Evolutionary conservation across 371 early-diverging fungal genomes (phyloP), one percentile per base, ranked within the genome.

Genomic region (Amoeboradix gromovi): DNA sequence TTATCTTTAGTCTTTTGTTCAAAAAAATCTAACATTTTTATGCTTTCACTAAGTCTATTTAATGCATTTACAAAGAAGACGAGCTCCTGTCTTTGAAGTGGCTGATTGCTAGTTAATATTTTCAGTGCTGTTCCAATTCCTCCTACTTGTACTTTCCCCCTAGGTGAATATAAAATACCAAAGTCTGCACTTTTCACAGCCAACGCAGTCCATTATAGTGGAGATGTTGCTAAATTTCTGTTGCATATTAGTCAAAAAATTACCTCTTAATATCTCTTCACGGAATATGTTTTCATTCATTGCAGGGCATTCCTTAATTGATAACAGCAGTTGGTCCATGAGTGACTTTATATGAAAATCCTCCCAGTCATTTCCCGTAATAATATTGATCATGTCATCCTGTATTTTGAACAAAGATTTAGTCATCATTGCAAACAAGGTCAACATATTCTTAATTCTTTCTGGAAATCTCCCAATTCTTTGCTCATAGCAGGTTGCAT

Each of bases 141-240:
- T 28, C 70, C 74, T 31, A 78, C 70, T 71, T 85, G 84, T 17
- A 84, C 71, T 68, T 97, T 98, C 28, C 97, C 98, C n/a, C n/a
- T n/a, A n/a, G n/a, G n/a, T n/a, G n/a, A n/a, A n/a, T n/a, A n/a
- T n/a, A n/a, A n/a, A n/a, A n/a, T n/a, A n/a, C 98, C 98, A 98
- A 30, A 98, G 78, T 68, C 91, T 78, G 74, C 98, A 98, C 76
- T 95, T 96, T 75, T 96, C 92, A 76, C 98, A 98, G 0, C 88
- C 90, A 22, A 96, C 91, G 74, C 98, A 95, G 76, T 94, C 94
- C 93, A 98, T 92, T 73, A 94, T 92, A 29, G 84, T 77, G 17
- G 92, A 87, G 17, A 97, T 87, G 75, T 97, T 97, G 68, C 94
- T 83, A 81, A 97, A 97, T 74, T 86, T 87, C 30, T 83, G 81